These are phyloP conservation scores for Tulasnella sp. DNA, from an alignment of 768 basidiomycete species.

Conservation along the genomic window DNA sequence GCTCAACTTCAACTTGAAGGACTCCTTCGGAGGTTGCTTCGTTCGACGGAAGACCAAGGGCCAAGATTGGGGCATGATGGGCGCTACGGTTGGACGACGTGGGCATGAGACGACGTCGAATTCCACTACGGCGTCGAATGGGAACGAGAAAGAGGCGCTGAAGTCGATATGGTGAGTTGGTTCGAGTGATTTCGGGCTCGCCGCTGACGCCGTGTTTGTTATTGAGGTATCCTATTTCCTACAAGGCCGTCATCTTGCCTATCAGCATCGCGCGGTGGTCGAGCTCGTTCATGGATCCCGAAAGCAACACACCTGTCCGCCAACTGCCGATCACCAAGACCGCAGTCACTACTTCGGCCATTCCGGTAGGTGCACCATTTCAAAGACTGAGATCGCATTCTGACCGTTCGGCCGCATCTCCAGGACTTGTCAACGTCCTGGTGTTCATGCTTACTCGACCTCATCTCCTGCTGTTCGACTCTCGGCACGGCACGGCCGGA, in stretches of 20 bases:
- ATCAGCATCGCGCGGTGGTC: constrained; percentile 11
- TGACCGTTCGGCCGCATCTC: neutral
- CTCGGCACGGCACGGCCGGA: neutral
- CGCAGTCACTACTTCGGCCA: no score
- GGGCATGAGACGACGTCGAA: neutral
- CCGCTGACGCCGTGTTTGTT: neutral
- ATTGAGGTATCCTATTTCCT: constrained; percentile 9
- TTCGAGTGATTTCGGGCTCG: neutral
- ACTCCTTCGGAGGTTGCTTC: neutral
- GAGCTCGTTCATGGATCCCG: neutral
- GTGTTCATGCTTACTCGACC: constrained; percentile 11
- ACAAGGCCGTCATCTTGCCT: neutral
- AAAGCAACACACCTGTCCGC: neutral
- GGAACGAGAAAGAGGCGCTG: neutral
- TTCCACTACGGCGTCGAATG: neutral
- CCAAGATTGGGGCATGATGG: neutral
- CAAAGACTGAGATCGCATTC: neutral
- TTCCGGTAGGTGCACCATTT: neutral
- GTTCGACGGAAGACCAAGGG: neutral
- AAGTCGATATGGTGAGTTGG: constrained; percentile 7
- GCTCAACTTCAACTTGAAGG: neutral
- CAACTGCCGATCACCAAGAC: neutral
- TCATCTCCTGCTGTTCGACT: constrained; percentile 1
- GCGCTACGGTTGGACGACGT: neutral
- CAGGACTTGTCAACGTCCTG: constrained; percentile 12